phyloP scores from a whole-genome alignment of 2,329 filamentous ascomycete species.

The Colletotrichum endophyticum region DNA sequence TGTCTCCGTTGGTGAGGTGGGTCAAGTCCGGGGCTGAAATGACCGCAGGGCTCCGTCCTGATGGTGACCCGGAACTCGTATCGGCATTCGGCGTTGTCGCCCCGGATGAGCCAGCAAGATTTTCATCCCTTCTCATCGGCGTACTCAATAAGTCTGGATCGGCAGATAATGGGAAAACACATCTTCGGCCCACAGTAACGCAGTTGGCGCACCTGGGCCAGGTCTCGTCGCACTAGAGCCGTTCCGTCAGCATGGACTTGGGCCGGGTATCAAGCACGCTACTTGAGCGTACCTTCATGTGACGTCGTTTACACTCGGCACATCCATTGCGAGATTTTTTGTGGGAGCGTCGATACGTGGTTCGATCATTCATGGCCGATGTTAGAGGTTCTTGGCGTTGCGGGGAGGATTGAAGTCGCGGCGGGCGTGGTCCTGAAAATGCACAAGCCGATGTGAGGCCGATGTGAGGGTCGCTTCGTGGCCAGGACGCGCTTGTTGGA shows the following conservation, averaged over 20 bases:
- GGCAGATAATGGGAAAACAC: constrained; percentile 24
- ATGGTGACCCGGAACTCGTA: not conserved
- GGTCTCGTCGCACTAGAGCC: constrained; percentile 31
- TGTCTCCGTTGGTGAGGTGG: not conserved
- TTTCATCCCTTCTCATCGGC: not conserved
- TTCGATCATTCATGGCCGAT: not conserved
- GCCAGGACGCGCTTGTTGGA: not conserved
- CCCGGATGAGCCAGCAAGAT: not conserved
- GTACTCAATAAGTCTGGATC: not conserved
- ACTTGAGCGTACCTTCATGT: constrained; percentile 31
- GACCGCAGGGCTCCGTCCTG: not conserved
- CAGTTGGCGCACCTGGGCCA: constrained; percentile 32
- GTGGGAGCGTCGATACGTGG: constrained; percentile 22
- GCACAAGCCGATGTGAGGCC: not conserved
- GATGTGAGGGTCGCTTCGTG: not conserved
- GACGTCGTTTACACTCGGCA: constrained; percentile 34
- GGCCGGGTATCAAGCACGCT: not conserved
- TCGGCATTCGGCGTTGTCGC: not conserved
- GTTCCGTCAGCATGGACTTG: not conserved
- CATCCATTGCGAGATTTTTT: constrained; percentile 37
- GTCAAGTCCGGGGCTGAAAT: not conserved
- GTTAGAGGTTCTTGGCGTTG: not conserved
- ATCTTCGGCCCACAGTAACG: constrained; percentile 29
- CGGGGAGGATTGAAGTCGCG: not conserved
- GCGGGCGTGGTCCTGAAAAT: not conserved